Conservation (phyloP, 169 alveolate genomes). For the Babesia ovis region DNA sequence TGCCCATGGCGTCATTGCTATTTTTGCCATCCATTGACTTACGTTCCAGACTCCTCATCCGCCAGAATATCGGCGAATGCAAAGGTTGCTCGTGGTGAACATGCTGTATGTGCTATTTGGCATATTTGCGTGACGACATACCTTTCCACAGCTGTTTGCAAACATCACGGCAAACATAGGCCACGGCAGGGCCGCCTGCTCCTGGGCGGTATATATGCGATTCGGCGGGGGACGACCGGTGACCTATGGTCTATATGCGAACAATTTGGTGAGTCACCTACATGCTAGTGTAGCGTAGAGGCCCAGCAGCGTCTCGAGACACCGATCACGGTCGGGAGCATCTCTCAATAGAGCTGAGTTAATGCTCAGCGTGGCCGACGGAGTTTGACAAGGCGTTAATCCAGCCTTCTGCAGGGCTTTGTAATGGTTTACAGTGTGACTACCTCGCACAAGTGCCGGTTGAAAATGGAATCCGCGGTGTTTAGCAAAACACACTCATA, state of each 20-base stretch:
- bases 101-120: constrained; percentile 18
- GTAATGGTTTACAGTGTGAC: background rate
- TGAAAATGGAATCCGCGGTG: constrained; percentile 35
- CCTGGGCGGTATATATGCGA: constrained; percentile 21
- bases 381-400: constrained; percentile 12
- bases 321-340: constrained; percentile 52
- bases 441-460: constrained; percentile 62
- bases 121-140: background rate
- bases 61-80: constrained; percentile 47
- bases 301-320: constrained; percentile 52
- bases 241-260: constrained; percentile 11
- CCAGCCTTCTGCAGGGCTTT: constrained; percentile 46
- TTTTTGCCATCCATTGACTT: background rate
- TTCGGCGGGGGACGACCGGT: constrained; percentile 14
- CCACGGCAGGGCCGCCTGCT: constrained; percentile 25
- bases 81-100: constrained; percentile 45
- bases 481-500: constrained; percentile 22
- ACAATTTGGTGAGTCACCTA: background rate
- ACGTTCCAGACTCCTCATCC: constrained; percentile 59
- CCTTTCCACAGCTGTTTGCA: constrained; percentile 58
- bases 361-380: constrained; percentile 18
- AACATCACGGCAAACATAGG: constrained; percentile 36
- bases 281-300: constrained; percentile 51
- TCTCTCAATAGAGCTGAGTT: constrained; percentile 32
- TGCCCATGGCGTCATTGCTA: background rate